These are phyloP conservation scores for Termitomyces sp. DNA, from an alignment of 768 basidiomycete species.

Conservation along the genomic window DNA sequence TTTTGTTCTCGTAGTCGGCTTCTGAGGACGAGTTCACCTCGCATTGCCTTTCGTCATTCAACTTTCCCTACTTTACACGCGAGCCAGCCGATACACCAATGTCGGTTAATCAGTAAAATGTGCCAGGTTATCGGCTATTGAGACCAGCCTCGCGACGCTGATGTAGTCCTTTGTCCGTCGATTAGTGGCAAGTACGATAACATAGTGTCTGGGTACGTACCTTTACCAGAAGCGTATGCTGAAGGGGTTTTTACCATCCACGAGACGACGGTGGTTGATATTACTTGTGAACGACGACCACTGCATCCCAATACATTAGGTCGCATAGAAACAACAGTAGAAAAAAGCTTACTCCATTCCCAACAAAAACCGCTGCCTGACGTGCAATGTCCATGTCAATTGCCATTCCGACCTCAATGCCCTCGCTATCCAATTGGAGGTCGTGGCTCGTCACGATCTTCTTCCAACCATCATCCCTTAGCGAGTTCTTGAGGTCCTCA, in stretches of 20 bases:
- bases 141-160: background rate
- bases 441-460: slow-evolving; percentile 30
- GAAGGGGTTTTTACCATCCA: slow-evolving; percentile 29
- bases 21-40: too few species aligned
- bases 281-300: slow-evolving; percentile 40
- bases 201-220: background rate
- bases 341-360: slow-evolving; percentile 34
- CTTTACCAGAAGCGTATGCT: slow-evolving; percentile 30
- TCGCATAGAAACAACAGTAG: background rate
- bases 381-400: slow-evolving; percentile 40
- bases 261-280: slow-evolving; percentile 33
- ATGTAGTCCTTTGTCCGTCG: background rate
- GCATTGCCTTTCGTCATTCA: background rate
- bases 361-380: slow-evolving; percentile 37
- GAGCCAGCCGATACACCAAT: too few species aligned
- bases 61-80: background rate
- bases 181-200: background rate
- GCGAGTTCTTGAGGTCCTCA: slow-evolving; percentile 23
- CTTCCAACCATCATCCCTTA: slow-evolving; percentile 30
- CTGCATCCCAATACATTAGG: slow-evolving; percentile 16
- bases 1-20: background rate
- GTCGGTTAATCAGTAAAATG: background rate
- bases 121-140: background rate
- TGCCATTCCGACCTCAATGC: slow-evolving; percentile 33
- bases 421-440: slow-evolving; percentile 30